These are phyloP conservation scores for Penicillium coffeae DNA, from an alignment of 495 filamentous ascomycete species.

Conservation along the genomic window DNA sequence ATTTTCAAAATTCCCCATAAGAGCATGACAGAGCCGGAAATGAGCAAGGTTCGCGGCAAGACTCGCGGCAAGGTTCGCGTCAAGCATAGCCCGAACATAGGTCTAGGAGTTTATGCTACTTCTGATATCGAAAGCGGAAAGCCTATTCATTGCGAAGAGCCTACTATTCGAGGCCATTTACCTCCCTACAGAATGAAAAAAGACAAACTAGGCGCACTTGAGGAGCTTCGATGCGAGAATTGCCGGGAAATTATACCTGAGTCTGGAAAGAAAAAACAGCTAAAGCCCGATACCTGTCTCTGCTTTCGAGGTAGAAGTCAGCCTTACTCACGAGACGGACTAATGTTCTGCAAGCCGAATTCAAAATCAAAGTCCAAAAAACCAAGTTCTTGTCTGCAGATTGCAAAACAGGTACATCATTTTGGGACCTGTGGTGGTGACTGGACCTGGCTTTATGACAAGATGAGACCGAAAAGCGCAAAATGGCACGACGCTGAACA, in stretches of 20 bases:
- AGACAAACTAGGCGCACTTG: background rate
- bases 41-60: too few relatives aligned
- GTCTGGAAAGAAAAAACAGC: background rate
- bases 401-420: constrained; percentile 24
- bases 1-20: constrained; percentile 10
- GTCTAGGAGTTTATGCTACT: constrained; percentile 25
- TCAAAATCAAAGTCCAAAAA: background rate
- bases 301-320: constrained; percentile 7
- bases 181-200: constrained; percentile 1
- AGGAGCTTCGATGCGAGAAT: constrained; percentile 22
- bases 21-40: too few relatives aligned
- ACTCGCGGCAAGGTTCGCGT: too few relatives aligned
- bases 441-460: constrained; percentile 34
- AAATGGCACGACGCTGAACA: constrained; percentile 5
- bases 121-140: constrained; percentile 14
- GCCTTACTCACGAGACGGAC: background rate
- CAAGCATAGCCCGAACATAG: too few relatives aligned
- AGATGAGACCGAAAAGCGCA: constrained; percentile 19
- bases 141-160: constrained; percentile 25
- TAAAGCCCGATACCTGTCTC: background rate
- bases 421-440: constrained; percentile 27
- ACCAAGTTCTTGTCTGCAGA: constrained; percentile 12
- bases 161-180: constrained; percentile 28
- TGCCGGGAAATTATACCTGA: constrained; percentile 3
- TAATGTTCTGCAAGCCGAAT: constrained; percentile 12